Evolutionary conservation across 2,329 filamentous ascomycete species (phyloP).

Genomic region (Alternaria brassicicola): DNA sequence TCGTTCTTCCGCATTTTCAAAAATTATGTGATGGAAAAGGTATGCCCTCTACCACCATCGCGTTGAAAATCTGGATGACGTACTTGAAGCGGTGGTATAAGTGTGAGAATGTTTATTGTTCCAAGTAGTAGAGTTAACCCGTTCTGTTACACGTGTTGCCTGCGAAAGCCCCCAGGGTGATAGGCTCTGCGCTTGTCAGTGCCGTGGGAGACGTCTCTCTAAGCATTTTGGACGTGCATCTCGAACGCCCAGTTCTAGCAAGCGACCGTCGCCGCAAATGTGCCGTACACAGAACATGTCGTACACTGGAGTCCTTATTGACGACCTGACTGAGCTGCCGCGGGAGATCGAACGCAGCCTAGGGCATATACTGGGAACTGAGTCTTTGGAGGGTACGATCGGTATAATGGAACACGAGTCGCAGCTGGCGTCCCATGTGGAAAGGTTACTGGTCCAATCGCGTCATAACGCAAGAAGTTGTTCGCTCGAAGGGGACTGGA

Average conservation of each 20-base stretch:
- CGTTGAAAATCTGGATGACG: no score
- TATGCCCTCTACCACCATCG: no score
- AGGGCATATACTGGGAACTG: conserved; percentile 20
- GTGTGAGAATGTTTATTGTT: no score
- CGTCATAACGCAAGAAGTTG: conserved; percentile 12
- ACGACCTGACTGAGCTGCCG: conserved; percentile 10
- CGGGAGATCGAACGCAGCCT: conserved; percentile 13
- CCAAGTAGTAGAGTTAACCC: no score
- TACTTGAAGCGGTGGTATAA: no score
- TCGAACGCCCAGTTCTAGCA: conserved; percentile 27
- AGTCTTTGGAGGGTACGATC: conserved; percentile 11
- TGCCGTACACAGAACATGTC: conserved; percentile 28
- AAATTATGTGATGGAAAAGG: no score
- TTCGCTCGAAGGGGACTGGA: conserved; percentile 26
- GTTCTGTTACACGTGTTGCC: no score
- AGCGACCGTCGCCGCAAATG: conserved; percentile 23
- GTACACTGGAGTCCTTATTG: conserved; percentile 17
- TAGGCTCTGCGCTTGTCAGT: no score
- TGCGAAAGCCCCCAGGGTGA: no score
- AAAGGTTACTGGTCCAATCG: conserved; percentile 15
- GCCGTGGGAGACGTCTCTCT: background rate
- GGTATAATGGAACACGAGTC: background rate
- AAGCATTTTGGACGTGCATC: conserved; percentile 7
- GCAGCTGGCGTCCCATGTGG: conserved; percentile 1
- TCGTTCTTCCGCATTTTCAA: no score